Conservation (phyloP, 345 rosid species). For the Erucastrum elatum region DNA sequence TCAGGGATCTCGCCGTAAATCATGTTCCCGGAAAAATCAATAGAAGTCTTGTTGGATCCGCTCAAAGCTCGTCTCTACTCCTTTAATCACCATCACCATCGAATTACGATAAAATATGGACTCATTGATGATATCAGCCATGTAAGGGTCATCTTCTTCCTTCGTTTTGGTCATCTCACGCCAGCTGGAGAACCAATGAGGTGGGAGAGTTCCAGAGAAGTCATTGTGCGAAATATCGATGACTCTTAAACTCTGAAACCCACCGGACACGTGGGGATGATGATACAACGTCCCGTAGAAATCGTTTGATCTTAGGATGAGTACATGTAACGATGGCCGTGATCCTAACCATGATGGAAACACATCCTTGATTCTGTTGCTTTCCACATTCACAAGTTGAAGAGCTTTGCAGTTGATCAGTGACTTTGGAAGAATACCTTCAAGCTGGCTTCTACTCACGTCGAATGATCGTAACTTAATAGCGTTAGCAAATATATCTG, state of each 20-base stretch:
- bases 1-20: background rate
- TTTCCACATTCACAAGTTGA: background rate
- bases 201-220: background rate
- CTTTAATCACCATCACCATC: background rate
- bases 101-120: background rate
- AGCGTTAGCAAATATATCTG: background rate
- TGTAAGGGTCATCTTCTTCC: background rate
- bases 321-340: background rate
- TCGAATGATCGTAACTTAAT: background rate
- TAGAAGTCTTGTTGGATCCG: background rate
- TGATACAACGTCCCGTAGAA: background rate
- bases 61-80: background rate
- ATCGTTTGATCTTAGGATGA: background rate
- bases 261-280: background rate
- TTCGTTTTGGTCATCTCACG: background rate
- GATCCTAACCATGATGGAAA: background rate
- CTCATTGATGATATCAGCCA: background rate
- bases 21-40: background rate
- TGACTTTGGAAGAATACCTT: background rate
- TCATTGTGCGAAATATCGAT: background rate
- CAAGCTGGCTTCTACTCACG: background rate
- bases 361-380: background rate
- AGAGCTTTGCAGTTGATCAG: background rate
- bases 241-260: background rate
- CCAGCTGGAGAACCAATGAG: background rate